Conservation (phyloP, 768 basidiomycete genomes). For the Kwoniella heveanensis region DNA sequence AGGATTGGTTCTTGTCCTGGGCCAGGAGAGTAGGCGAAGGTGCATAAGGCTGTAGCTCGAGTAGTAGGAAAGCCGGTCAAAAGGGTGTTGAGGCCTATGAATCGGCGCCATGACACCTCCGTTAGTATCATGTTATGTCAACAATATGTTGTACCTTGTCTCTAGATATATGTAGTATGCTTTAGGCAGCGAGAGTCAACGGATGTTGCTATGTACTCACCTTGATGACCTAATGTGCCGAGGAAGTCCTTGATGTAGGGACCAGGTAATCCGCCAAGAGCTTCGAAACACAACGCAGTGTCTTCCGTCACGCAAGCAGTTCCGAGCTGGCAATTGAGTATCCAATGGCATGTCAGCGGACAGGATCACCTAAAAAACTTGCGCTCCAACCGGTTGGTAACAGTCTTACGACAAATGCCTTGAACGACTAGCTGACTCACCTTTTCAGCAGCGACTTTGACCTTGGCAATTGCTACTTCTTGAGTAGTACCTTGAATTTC, state of each 20-base stretch:
- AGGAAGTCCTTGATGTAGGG: conserved; percentile 97
- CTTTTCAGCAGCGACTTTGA: conserved; percentile 77
- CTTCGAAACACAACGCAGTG: conserved; percentile 88
- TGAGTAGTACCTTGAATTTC: conserved; percentile 92
- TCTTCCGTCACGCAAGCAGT: conserved; percentile 64
- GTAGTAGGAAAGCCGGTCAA: conserved; percentile 75
- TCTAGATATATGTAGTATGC: too few species aligned
- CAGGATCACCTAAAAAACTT: neutral
- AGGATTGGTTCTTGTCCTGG: conserved; percentile 76
- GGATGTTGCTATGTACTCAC: too few species aligned
- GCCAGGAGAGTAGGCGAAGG: conserved; percentile 86
- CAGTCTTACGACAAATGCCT: too few species aligned
- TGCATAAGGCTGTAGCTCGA: conserved; percentile 86
- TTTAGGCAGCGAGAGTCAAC: too few species aligned
- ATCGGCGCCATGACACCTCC: neutral
- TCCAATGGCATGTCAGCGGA: neutral
- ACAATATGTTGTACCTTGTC: conserved; percentile 3
- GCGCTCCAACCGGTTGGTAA: too few species aligned
- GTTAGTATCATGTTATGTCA: neutral
- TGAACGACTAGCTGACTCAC: conserved; percentile 58
- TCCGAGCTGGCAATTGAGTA: conserved; percentile 36
- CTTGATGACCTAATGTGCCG: conserved; percentile 77
- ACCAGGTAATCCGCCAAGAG: conserved; percentile 86
- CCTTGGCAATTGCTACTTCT: conserved; percentile 87
- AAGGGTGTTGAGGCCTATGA: conserved; percentile 74